A percentile compares a stretch with the other conserved stretches of the same genome.
Evolutionary conservation across 2,329 filamentous ascomycete genomes (phyloP).

Genomic region (Davidsoniella eucalypti): DNA sequence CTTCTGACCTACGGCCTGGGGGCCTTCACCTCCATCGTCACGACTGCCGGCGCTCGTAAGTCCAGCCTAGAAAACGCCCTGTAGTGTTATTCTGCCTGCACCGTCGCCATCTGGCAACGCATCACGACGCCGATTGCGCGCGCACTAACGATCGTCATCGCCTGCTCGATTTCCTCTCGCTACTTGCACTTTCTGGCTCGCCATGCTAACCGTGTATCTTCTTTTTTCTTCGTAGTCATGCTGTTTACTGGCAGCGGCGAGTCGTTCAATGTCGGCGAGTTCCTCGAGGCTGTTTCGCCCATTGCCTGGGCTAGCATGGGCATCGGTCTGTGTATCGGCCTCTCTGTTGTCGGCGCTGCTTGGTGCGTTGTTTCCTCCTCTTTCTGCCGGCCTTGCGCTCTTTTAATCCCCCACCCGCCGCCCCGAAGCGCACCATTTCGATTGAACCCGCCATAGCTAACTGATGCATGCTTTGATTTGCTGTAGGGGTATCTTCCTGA

Average conservation of each 20-base stretch:
- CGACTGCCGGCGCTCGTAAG: slow-evolving; percentile 67
- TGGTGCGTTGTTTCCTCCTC: slow-evolving; percentile 44
- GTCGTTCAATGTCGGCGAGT: slow-evolving; percentile 90
- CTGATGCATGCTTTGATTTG: neutral
- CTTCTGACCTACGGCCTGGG: slow-evolving; percentile 52
- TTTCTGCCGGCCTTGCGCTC: neutral
- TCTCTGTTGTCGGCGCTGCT: slow-evolving; percentile 92
- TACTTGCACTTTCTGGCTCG: neutral
- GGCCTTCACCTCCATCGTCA: slow-evolving; percentile 49
- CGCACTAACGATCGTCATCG: neutral
- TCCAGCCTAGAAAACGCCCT: slow-evolving; percentile 13
- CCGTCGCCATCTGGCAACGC: neutral
- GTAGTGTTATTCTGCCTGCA: too few relatives aligned
- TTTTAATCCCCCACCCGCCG: neutral
- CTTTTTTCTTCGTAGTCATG: slow-evolving; percentile 51
- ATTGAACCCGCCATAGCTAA: neutral
- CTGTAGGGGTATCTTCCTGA: slow-evolving; percentile 92
- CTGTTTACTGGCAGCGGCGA: slow-evolving; percentile 95
- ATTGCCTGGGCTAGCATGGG: slow-evolving; percentile 86
- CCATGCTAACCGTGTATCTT: neutral
- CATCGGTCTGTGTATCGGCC: slow-evolving; percentile 83
- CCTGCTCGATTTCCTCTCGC: neutral
- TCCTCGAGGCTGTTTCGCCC: slow-evolving; percentile 85
- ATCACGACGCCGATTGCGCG: neutral
- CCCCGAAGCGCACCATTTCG: neutral